Percentiles rank a stretch among this genome's conserved stretches.
These are phyloP conservation scores for Pleoardoris graminearum DNA, from an alignment of 2,329 filamentous ascomycete species.

Conservation along the genomic window DNA sequence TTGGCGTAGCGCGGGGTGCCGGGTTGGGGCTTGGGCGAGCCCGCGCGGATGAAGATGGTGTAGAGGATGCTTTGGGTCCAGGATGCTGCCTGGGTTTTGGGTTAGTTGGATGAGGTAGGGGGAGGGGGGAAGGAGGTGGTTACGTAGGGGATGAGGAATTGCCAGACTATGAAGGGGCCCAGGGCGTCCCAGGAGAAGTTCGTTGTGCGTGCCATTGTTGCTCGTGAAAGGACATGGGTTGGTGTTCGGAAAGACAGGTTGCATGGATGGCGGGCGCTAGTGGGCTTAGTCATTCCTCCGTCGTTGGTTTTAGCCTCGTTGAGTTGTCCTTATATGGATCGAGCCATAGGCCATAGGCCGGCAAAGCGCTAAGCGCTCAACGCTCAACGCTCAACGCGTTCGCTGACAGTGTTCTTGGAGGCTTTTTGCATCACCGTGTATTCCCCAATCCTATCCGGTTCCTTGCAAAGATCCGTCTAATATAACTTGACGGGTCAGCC, in stretches of 20 bases:
- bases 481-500: too few species aligned
- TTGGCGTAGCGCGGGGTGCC: constrained; percentile 68
- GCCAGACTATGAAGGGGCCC: constrained; percentile 39
- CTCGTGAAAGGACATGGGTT: neutral
- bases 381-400: too few species aligned
- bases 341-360: neutral
- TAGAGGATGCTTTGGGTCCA: constrained; percentile 79
- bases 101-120: constrained; percentile 18
- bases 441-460: too few species aligned
- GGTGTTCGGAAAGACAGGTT: constrained; percentile 2
- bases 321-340: neutral
- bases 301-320: constrained; percentile 1
- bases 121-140: neutral
- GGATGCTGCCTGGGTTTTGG: constrained; percentile 29
- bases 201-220: constrained; percentile 7
- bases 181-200: constrained; percentile 37
- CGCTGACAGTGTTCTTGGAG: too few species aligned
- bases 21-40: constrained; percentile 73
- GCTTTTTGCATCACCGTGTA: too few species aligned
- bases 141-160: constrained; percentile 42
- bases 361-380: too few species aligned
- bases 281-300: constrained; percentile 3
- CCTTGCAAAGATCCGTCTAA: too few species aligned
- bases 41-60: constrained; percentile 83
- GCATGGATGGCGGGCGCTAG: neutral